Base-by-base conservation (phyloP, 2,329 filamentous ascomycete genomes). In the Botrytis tulipae region DNA sequence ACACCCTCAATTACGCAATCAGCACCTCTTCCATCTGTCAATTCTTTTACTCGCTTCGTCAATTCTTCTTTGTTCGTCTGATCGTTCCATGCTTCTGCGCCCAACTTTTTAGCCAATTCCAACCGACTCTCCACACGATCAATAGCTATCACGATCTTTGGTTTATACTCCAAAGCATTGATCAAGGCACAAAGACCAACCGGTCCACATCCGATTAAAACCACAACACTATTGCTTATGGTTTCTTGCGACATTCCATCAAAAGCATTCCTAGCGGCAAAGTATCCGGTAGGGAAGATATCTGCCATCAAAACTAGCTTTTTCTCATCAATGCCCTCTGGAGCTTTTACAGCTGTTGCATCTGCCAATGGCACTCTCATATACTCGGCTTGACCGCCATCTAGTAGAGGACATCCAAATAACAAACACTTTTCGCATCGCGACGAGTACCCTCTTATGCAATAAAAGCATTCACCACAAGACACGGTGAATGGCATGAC, bases 241-340 rank as follows among this genome's bases (percentile, higher is more conserved):
- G 90, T 86, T 75, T 89, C 86, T 61, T 76, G 37, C 61, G 57
- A 91, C 85, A 79, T 91, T 83, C 73, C 77, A 8, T 88, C 88
- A 82, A 97, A 91, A 10, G 90, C 95, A 79, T 94, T 96, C 73
- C 87, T 87, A 7, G 93, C 93, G 10, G 93, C 94, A 78, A 95
- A 97, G 83, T 90, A 97, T 12, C 95, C 93, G 0, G 91, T 93
- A 1, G 94, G 94, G 82, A 96, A 97, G 78, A 97, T 97, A 80
- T 97, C 94, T 25, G 93, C 94, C 94, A 97, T 97, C 40, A 97
- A 87, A 10, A 97, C 90, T 67, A 97, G 86, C 51, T 90, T 90
- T 76, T 92, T 88, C 77, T 95, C 91, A 32, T 91, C 89, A 73
- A 97, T 91, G 14, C 87, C 88, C 2, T 88, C 82, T 0, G 92